Base-by-base conservation (phyloP, 225 moss, liverwort and hornwort species). In the Sphagnum tenellum region DNA sequence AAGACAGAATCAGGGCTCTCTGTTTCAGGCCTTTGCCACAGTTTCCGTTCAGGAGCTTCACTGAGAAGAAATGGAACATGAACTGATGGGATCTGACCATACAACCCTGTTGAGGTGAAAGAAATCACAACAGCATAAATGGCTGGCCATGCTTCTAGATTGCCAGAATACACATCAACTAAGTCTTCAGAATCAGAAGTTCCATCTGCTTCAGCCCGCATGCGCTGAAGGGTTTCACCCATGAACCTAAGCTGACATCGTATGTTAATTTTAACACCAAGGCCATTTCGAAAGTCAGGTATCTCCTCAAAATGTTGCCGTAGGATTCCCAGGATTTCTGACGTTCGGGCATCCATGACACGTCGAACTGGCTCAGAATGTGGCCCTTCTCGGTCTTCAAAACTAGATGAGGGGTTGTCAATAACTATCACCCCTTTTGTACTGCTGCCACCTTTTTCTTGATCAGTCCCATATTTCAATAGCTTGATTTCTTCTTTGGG, bases 41-140 rank as follows among this genome's bases (percentile, higher is more conserved):
- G 73, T 64, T 78, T 76, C 5, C 56, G 77, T 4, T 76, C 64
- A 44, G 92, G 76, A 56, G 76, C 74, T 71, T 89, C 89, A 79
- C 98, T 93, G 6, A 93, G 87, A 76, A 98, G 90, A 73, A 98
- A 87, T 12, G 98, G 93, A 47, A 98, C 86, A 44, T 86, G 83
- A 8, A 90, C 82, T 47, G 79, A 86, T 58, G 87, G 87, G 72
- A 98, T 98, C 9, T 83, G 81, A 69, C 93, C 98, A 69, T 98
- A 98, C 12, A 87, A 70, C 45, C 98, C 93, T 12, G 93, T 81
- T 14, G 98, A 83, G 65, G 72, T 71, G 69, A 98, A 90, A 8
- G 88, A 87, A 50, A 98, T 73, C 9, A 98, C 89, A 12, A 86
- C 85, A 45, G 90, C 93, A 67, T 98, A 98, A 60, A 98, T 76